These are phyloP conservation scores for Andrographis paniculata DNA, from an alignment of 305 asterid species.

Conservation along the genomic window DNA sequence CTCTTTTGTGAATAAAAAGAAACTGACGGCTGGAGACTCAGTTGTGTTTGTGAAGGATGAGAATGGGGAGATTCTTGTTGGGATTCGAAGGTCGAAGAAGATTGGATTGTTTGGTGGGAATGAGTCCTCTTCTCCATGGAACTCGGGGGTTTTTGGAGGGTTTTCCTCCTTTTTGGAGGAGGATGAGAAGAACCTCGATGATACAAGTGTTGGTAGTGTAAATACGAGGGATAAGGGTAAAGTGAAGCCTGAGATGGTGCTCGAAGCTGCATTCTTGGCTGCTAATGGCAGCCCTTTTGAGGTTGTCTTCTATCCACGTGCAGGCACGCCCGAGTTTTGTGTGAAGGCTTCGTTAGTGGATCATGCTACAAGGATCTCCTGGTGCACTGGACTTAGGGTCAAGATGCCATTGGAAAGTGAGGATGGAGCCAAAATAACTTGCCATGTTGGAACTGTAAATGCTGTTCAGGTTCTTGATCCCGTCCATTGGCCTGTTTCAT, in stretches of 20 bases:
- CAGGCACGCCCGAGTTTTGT: conserved; percentile 82
- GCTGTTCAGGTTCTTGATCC: conserved; percentile 64
- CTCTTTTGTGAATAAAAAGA: conserved; percentile 57
- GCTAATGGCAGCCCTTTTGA: conserved; percentile 80
- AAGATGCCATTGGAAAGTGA: conserved; percentile 93
- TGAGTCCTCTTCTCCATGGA: conserved; percentile 43
- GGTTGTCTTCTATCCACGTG: conserved; percentile 64
- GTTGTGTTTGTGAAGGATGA: conserved; percentile 51
- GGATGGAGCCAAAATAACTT: conserved; percentile 73
- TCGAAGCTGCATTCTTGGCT: conserved; percentile 73
- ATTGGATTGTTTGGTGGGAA: conserved; percentile 30
- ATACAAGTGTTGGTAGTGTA: conserved; percentile 23
- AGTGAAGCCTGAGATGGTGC: conserved; percentile 59
- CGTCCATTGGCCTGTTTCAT: conserved; percentile 77
- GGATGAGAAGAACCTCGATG: conserved; percentile 33
- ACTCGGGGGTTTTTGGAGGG: conserved; percentile 32
- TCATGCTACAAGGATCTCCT: conserved; percentile 59
- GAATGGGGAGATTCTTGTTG: conserved; percentile 55
- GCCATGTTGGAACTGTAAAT: conserved; percentile 82
- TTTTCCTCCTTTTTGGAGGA: conserved; percentile 42
- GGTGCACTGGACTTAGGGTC: conserved; percentile 86
- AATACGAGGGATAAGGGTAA: conserved; percentile 49
- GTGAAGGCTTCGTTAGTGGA: conserved; percentile 64
- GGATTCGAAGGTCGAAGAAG: conserved; percentile 56
- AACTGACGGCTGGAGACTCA: conserved; percentile 62